phyloP scores from a whole-genome alignment of 2,329 filamentous ascomycete species.

The Trichoderma semiorbis region DNA sequence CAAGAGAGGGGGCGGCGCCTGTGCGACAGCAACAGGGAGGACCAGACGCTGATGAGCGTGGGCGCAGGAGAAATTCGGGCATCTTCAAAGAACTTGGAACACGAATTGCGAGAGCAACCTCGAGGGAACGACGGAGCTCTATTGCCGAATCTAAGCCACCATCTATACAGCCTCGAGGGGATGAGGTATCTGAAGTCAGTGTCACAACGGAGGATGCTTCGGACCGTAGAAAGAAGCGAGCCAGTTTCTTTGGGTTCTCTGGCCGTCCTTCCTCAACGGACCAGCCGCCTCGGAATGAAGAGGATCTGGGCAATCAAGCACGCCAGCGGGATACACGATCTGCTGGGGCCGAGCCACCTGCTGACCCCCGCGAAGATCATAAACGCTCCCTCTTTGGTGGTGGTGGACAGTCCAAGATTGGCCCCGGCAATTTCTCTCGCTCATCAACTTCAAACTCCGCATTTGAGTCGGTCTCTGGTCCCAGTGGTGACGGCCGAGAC shows the following conservation, averaged over 20 bases:
- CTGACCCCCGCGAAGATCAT: constrained; percentile 30
- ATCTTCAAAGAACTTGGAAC: constrained; percentile 53
- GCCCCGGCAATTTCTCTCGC: constrained; percentile 21
- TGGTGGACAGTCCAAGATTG: constrained; percentile 22
- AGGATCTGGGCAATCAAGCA: background rate
- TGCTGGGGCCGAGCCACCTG: constrained; percentile 11
- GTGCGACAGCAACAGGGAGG: background rate
- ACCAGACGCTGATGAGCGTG: constrained; percentile 34
- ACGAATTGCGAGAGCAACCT: constrained; percentile 36
- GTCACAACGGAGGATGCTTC: constrained; percentile 36
- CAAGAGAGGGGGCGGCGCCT: constrained; percentile 34
- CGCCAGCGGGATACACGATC: constrained; percentile 21
- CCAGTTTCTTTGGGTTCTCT: constrained; percentile 37
- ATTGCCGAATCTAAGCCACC: constrained; percentile 23
- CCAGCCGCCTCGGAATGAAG: constrained; percentile 9
- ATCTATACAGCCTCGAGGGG: constrained; percentile 28
- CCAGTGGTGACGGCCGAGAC: constrained; percentile 1
- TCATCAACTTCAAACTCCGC: constrained; percentile 26
- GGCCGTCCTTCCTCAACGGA: constrained; percentile 26
- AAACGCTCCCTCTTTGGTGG: constrained; percentile 40
- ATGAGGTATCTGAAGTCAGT: constrained; percentile 43
- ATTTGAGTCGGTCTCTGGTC: constrained; percentile 21
- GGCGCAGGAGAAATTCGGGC: constrained; percentile 38
- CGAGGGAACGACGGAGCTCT: constrained; percentile 32
- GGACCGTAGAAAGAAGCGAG: constrained; percentile 37